Base-by-base conservation (phyloP, 2,329 filamentous ascomycete genomes). In the Spiromastix sp. region DNA sequence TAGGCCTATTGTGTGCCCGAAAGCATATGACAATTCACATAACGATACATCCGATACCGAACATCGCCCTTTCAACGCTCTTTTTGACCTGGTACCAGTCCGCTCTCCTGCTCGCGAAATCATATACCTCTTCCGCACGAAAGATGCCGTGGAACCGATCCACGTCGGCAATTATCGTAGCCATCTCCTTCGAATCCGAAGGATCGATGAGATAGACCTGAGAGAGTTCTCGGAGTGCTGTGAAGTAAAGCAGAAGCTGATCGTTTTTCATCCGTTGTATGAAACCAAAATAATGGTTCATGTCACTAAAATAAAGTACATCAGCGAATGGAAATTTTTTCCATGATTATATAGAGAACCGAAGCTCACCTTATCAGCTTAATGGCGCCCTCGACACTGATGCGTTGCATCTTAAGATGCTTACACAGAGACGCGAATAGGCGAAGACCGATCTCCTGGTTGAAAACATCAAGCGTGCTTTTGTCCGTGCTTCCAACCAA, bases 391-490 rank as follows among this genome's bases (percentile, higher is more conserved):
- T 85, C 80, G 17, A 85, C 84, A 55, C 81, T 89, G 60, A 98
- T 76, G 37, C 91, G 80, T 66, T 96, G 91, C 7, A 89, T 81
- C 67, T 98, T 98, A 46, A 98, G 73, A 61, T 98, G 91, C 63
- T 98, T 98, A 71, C 89, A 95, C 33, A 98, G 70, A 12, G 85
- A 82, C 13, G 81, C 79, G 63, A 96, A 98, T 34, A 98, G 72
- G 17, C 91, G 81, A 44, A 95, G 73, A 1, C 91, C 91, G 17
- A 98, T 89, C 64, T 98, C 91, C 60, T 91, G 85, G 58, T 94
- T 95, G 70, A 98, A 98, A 10, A 98, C 91, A 54, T 98, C 91
- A 17, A 98, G 78, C 71, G 94, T 93, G 42, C 85, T 89, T 67
- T 98, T 98, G 56, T 98, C 91, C 1, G 89, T 96, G 55, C 85